Evolutionary conservation across 768 basidiomycete species (phyloP).

Genomic region (Serendipita vermifera): DNA sequence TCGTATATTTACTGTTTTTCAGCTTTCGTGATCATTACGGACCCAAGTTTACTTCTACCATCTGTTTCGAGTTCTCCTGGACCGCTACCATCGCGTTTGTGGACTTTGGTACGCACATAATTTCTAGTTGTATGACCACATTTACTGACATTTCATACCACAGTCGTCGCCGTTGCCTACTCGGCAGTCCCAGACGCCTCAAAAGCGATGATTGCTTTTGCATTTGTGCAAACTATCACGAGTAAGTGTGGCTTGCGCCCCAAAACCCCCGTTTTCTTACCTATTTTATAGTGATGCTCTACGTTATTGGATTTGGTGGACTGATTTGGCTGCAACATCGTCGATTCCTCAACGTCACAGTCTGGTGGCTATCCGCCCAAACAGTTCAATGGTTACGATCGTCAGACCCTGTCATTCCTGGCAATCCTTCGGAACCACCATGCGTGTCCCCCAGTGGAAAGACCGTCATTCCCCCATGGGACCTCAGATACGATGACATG

Average conservation of each 20-base stretch:
- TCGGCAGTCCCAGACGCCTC: not conserved
- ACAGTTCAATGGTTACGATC: constrained; percentile 5
- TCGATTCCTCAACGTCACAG: not conserved
- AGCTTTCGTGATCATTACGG: not conserved
- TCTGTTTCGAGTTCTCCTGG: not conserved
- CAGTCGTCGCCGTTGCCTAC: not conserved
- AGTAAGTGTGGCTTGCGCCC: not conserved
- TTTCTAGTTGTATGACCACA: not conserved
- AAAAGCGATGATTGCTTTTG: not conserved
- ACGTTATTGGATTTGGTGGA: not conserved
- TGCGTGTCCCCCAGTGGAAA: not conserved
- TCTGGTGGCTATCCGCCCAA: not conserved
- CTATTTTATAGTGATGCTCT: constrained; percentile 8
- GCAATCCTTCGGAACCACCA: not conserved
- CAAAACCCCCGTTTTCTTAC: no score
- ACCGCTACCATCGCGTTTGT: not conserved
- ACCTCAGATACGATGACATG: not conserved
- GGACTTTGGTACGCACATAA: not conserved
- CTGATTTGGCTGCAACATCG: not conserved
- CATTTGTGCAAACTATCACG: not conserved
- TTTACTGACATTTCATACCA: not conserved
- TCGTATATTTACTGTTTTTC: not conserved
- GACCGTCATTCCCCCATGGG: not conserved
- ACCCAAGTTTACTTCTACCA: not conserved
- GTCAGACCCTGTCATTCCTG: not conserved